Evolutionary conservation across 331 rosid genomes (phyloP).

Genomic region (Erythrophleum ivorense): DNA sequence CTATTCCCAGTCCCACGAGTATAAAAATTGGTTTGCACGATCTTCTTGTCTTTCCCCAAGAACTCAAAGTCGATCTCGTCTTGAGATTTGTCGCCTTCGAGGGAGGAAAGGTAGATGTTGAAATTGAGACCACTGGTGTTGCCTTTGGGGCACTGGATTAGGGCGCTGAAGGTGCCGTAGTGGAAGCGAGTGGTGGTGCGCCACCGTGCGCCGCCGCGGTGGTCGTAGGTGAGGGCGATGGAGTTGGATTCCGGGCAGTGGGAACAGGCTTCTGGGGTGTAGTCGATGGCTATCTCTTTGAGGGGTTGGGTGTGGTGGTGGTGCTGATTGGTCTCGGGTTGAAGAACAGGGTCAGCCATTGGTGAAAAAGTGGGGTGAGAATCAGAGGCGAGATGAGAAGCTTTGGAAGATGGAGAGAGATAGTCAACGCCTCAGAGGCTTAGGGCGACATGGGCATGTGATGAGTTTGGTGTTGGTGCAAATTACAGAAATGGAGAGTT

Average conservation of each 20-base stretch:
- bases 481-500: too few species aligned
- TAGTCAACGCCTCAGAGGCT: too few species aligned
- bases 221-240: conserved; percentile 65
- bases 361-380: background rate
- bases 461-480: too few species aligned
- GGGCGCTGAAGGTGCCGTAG: conserved; percentile 59
- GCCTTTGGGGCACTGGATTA: conserved; percentile 57
- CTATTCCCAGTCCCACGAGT: conserved; percentile 49
- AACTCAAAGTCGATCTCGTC: conserved; percentile 84
- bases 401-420: background rate
- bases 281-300: conserved; percentile 58
- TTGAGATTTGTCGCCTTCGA: conserved; percentile 66
- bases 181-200: conserved; percentile 59
- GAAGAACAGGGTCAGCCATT: conserved; percentile 53
- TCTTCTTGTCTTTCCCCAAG: conserved; percentile 52
- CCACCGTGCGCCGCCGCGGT: conserved; percentile 75
- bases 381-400: background rate
- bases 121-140: conserved; percentile 68
- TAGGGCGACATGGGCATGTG: too few species aligned
- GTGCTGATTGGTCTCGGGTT: conserved; percentile 15
- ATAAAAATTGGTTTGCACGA: conserved; percentile 59
- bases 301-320: conserved; percentile 50
- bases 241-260: conserved; percentile 63
- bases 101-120: conserved; percentile 73
- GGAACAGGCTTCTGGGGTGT: conserved; percentile 70